Evolutionary conservation across 805 yeast species (phyloP), one percentile per base, ranked within the genome.

Genomic region (Candida broadrunensis): DNA sequence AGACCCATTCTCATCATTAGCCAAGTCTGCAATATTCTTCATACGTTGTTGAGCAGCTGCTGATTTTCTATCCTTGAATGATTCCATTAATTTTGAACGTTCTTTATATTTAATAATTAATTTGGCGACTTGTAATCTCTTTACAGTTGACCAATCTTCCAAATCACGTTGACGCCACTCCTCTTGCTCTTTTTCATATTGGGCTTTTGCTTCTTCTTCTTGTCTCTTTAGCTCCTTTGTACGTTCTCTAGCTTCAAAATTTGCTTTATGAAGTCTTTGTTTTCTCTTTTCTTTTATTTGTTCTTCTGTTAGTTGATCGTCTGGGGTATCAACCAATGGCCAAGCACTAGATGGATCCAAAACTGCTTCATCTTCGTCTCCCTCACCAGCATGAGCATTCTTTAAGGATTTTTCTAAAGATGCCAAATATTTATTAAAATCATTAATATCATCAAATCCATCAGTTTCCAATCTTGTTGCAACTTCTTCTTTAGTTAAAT

Each of bases 1-100:
- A 4, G 70, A 58, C 13, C 74, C 73, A 15, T 65, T 62, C 52
- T 73, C 86, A 52, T 86, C 93, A 35, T 82, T 73, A 0, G 97
- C 97, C 45, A 91, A 72, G 11, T 86, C 83, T 0, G 97, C 95
- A 37, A 91, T 81, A 47, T 80, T 83, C 58, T 86, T 88, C 97
- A 91, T 90, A 53, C 98, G 71, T 63, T 83, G 78, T 63, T 91
- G 97, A 1, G 96, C 88, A 20, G 96, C 96, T 44, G 78, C 79
- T 3, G 97, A 89, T 60, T 89, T 89, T 49, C 98, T 75, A 64
- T 90, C 95, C 49, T 80, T 81, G 60, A 91, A 73, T 38, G 90
- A 95, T 46, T 79, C 85, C 51, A 81, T 75, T 48, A 88, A 65
- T 55, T 86, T 81, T 34, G 76, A 70, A 43, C 88, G 74, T 26